Percentiles rank a stretch among this genome's conserved stretches.
Evolutionary conservation across 2,329 filamentous ascomycete genomes (phyloP).

Genomic region (Volutella citrinella): DNA sequence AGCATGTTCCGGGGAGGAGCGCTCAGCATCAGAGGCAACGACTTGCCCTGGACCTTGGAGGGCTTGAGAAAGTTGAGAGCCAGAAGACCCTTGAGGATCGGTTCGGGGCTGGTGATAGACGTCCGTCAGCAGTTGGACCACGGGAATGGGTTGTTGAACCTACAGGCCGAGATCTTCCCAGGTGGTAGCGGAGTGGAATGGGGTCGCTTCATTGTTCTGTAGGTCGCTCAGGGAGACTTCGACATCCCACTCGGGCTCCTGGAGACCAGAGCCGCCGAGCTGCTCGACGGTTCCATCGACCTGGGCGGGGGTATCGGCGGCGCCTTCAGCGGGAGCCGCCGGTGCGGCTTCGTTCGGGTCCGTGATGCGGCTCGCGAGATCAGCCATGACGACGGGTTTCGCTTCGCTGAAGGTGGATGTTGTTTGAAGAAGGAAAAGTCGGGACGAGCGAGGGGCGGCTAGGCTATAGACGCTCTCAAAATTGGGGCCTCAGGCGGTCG

Average conservation of each 20-base stretch:
- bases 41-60: constrained; percentile 96
- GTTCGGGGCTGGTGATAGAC: constrained; percentile 31
- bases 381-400: constrained; percentile 37
- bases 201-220: constrained; percentile 81
- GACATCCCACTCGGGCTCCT: constrained; percentile 80
- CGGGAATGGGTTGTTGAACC: constrained; percentile 10
- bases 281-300: constrained; percentile 34
- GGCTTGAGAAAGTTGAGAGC: constrained; percentile 89
- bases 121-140: no score
- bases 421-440: background rate
- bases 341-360: constrained; percentile 35
- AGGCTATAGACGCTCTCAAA: constrained; percentile 4
- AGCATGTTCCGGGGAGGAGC: constrained; percentile 93
- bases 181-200: constrained; percentile 77
- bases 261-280: constrained; percentile 49
- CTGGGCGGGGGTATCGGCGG: constrained; percentile 29
- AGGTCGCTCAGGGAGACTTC: constrained; percentile 90
- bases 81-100: constrained; percentile 74
- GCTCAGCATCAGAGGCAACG: constrained; percentile 81
- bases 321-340: constrained; percentile 17
- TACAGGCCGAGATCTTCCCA: constrained; percentile 88
- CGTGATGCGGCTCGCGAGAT: constrained; percentile 51
- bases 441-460: background rate
- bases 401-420: constrained; percentile 5
- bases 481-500: constrained; percentile 9